Evolutionary conservation across 805 yeast species (phyloP), one percentile per base, ranked within the genome.

Genomic region (Starmera dryadoides): DNA sequence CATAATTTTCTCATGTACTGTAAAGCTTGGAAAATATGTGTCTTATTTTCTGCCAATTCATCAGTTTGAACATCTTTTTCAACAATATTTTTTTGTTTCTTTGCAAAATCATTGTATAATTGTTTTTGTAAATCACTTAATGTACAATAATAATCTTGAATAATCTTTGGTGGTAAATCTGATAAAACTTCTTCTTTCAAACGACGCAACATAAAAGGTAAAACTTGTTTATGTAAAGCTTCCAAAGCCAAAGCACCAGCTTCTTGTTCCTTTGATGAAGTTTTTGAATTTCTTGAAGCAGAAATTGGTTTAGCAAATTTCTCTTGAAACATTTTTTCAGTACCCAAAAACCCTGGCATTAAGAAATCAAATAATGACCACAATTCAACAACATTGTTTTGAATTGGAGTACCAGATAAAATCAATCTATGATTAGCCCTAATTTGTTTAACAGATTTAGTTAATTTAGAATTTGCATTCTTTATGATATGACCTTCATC

Each of bases 401-500:
- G 99, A 51, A 93, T 93, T 12, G 99, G 99, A 0, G 99, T 93
- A 52, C 99, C 99, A 0, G 98, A 86, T 44, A 93, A 68, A 31
- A 93, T 81, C 47, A 93, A 71, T 38, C 99, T 66, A 61, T 93
- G 98, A 44, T 91, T 88, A 1, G 98, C 94, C 41, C 72, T 69
- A 28, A 91, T 65, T 44, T 71, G 67, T 57, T 93, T 93, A 9
- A 93, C 97, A 1, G 96, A 81, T 53, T 83, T 84, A 2, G 97
- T 81, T 39, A 93, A 68, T 59, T 91, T 89, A 0, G 98, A 86
- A 37, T 75, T 73, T 0, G 97, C 77, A 59, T 93, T 93, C 65
- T 91, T 93, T 57, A 93, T 93, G 36, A 93, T 88, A 61, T 93
- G 99, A 31, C 99, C 98, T 66, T 93, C 98, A 61, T 93, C 98